Base-by-base conservation (phyloP, 2,329 filamentous ascomycete genomes). In the Stachybotrys elegans region DNA sequence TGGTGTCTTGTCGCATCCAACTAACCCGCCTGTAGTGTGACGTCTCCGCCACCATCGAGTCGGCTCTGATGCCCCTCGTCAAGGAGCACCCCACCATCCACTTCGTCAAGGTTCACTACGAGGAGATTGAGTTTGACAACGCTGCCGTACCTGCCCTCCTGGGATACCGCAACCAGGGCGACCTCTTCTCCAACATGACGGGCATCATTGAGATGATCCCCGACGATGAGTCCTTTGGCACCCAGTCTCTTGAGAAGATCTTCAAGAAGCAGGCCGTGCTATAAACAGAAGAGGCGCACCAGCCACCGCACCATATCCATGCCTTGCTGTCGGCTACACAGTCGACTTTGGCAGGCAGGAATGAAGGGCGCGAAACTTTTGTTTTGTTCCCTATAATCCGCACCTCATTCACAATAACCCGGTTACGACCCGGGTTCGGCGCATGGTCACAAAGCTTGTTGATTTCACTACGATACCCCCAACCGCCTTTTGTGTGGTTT, bases 121-220 rank as follows among this genome's bases (percentile, higher is more conserved):
- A 87, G 49, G 91, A 95, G 46, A 94, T 95, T 29, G 91, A 97
- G 63, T 95, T 97, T 73, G 89, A 96, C 62, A 81, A 86, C 46
- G 86, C 90, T 23, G 84, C 85, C 37, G 86, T 95, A 2, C 93
- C 93, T 1, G 89, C 93, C 4, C 73, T 97, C 29, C 73, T 97
- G 40, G 92, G 88, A 11, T 98, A 98, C 71, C 83, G 83, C 46
- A 88, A 84, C 57, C 81, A 84, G 59, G 91, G 90, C 43, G 91
- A 97, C 51, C 82, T 96, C 51, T 90, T 97, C 56, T 88, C 88
- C 51, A 94, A 91, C 57, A 72, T 97, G 42, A 88, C 93, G 0
- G 91, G 92, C 43, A 76, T 97, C 42, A 80, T 94, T 50, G 82
- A 90, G 59, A 86, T 93, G 75, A 86, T 96, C 39, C 89, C 91